phyloP scores from a whole-genome alignment of 352 stramenopile species.

The Pythium dissimile region DNA sequence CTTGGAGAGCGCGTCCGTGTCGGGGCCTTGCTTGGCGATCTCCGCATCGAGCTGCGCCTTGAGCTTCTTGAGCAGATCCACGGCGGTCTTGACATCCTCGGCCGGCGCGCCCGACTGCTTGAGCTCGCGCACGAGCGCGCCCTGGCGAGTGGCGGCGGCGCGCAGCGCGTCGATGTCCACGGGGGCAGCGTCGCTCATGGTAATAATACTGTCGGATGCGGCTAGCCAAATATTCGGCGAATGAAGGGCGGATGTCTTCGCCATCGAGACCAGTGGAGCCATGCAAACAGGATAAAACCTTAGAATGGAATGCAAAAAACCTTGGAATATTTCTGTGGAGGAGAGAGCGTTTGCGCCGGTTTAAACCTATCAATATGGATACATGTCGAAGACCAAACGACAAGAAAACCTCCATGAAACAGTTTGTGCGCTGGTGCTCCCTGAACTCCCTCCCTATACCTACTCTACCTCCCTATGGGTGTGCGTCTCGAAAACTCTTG shows the following conservation, averaged over 20 bases:
- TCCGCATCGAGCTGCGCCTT: slow-evolving; percentile 88
- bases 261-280: slow-evolving; percentile 3
- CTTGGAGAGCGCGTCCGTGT: slow-evolving; percentile 62
- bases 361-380: slow-evolving; percentile 12
- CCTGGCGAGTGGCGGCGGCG: slow-evolving; percentile 95
- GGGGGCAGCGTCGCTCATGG: slow-evolving; percentile 17
- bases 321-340: slow-evolving; percentile 21
- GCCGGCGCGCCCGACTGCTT: slow-evolving; percentile 94
- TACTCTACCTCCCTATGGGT: neutral
- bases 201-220: slow-evolving; percentile 24
- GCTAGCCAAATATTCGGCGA: neutral
- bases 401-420: no score
- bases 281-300: slow-evolving; percentile 3
- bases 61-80: slow-evolving; percentile 92
- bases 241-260: neutral
- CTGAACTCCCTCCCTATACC: neutral
- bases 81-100: slow-evolving; percentile 87
- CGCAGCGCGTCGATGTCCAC: slow-evolving; percentile 93
- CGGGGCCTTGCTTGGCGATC: slow-evolving; percentile 66
- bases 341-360: slow-evolving; percentile 17
- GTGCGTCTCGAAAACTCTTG: neutral
- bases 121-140: slow-evolving; percentile 92
- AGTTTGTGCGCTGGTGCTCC: no score
- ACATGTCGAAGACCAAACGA: no score
- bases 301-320: no score